Conservation (phyloP, 1,139 yeast species). For the Hansenula lynferdii region DNA sequence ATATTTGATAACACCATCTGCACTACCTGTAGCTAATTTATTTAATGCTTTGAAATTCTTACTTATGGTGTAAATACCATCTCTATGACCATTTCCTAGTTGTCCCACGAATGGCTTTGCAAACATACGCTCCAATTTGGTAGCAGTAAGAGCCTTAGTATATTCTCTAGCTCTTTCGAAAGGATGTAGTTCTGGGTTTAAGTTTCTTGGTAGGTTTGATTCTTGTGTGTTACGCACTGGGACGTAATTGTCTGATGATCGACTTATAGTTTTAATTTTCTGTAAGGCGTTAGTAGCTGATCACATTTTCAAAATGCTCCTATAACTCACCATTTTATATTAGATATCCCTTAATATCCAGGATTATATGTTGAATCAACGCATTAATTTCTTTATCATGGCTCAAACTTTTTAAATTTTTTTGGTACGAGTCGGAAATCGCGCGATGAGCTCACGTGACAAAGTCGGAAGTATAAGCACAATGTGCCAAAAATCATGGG, state of each 20-base stretch:
- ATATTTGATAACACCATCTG: slow-evolving; percentile 90
- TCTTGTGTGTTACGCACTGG: slow-evolving; percentile 92
- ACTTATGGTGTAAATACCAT: slow-evolving; percentile 90
- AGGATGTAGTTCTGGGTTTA: slow-evolving; percentile 94
- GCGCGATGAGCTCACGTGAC: slow-evolving; percentile 10
- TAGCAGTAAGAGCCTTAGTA: slow-evolving; percentile 90
- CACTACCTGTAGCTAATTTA: slow-evolving; percentile 86
- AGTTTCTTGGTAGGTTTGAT: slow-evolving; percentile 79
- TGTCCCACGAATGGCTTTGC: slow-evolving; percentile 98
- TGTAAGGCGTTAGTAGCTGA: slow-evolving; percentile 3
- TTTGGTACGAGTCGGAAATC: background rate
- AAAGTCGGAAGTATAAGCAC: background rate
- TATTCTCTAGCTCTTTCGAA: slow-evolving; percentile 97
- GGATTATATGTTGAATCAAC: too few species aligned
- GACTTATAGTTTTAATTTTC: slow-evolving; percentile 88
- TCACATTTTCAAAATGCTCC: too few species aligned
- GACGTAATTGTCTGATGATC: slow-evolving; percentile 87
- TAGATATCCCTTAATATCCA: too few species aligned
- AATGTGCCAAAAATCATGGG: too few species aligned
- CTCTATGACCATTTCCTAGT: slow-evolving; percentile 90
- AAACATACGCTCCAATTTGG: slow-evolving; percentile 93
- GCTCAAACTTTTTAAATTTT: background rate
- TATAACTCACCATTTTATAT: slow-evolving; percentile 1
- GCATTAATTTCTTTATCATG: too few species aligned
- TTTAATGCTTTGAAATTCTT: slow-evolving; percentile 67